Percentiles rank a stretch among this genome's conserved stretches.
phyloP scores from a whole-genome alignment of 2,329 filamentous ascomycete species.

The Aspergillus tamarii region DNA sequence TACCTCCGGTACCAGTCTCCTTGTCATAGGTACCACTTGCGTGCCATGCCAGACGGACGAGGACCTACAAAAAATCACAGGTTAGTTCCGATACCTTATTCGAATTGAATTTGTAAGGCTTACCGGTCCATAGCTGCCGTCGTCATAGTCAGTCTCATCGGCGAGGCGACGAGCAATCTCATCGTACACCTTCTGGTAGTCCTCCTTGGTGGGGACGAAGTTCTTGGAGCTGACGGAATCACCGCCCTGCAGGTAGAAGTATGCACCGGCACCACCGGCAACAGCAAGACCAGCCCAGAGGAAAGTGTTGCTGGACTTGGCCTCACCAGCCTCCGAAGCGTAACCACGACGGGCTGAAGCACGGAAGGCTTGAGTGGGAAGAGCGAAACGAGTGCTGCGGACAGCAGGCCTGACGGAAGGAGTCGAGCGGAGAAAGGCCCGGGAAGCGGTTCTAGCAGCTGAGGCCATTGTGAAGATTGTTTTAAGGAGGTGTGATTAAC shows the following conservation, averaged over 20 bases:
- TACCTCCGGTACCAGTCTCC: constrained; percentile 84
- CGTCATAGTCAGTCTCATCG: constrained; percentile 93
- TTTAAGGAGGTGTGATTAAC: constrained; percentile 8
- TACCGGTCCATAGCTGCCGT: constrained; percentile 90
- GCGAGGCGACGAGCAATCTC: constrained; percentile 77
- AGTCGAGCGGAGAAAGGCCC: constrained; percentile 47
- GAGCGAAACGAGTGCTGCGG: constrained; percentile 62
- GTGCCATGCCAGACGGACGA: constrained; percentile 92
- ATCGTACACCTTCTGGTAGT: constrained; percentile 96
- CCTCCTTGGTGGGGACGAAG: constrained; percentile 75
- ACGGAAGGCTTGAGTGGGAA: constrained; percentile 69
- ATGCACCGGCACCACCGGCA: constrained; percentile 67
- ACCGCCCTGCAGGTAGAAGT: constrained; percentile 62
- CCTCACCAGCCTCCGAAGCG: constrained; percentile 66
- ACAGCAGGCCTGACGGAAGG: constrained; percentile 46
- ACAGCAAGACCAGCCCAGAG: constrained; percentile 63
- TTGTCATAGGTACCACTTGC: constrained; percentile 89
- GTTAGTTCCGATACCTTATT: not conserved
- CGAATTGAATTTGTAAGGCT: constrained; percentile 21
- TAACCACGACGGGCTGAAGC: constrained; percentile 77
- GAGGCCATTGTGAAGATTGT: constrained; percentile 20
- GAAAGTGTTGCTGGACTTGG: constrained; percentile 56
- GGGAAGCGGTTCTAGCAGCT: constrained; percentile 46
- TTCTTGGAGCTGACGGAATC: constrained; percentile 46
- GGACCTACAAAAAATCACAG: constrained; percentile 50